Base-by-base conservation (phyloP, 1,139 yeast species). In the Geotrichum candidum region DNA sequence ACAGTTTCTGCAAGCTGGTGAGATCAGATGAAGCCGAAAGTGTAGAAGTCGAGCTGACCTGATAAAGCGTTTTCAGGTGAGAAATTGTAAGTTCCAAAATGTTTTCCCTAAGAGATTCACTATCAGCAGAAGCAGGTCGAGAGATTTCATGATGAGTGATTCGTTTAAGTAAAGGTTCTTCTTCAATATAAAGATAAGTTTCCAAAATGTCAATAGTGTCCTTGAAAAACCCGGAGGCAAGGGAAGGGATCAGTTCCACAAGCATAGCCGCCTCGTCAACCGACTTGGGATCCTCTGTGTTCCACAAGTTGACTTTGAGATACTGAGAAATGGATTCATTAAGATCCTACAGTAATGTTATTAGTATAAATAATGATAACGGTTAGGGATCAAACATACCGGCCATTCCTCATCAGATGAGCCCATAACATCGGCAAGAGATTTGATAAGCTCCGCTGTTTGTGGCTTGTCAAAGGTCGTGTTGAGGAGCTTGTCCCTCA, bases 241-340 rank as follows among this genome's bases (percentile, higher is more conserved):
- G 35, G 10, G 59, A 54, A n/a, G 62, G 62, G 29, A 62, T 54
- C 13, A 56, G 54, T 35, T 59, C 59, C 27, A 62, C 61, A 22
- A 61, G 35, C 18, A 53, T 22, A 13, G 59, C 50, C 11, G 51
- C 46, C 13, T 35, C 56, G n/a, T 38, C 50, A 23, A 41, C n/a
- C 4, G 55, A 38, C 38, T 53, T 27, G 15, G 53, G 18, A 35
- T 50, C 25, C 1, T 35, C 29, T 3, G 25, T 29, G 4, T 33
- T 50, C 48, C 53, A 35, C 22, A 58, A 33, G 48, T 46, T 48
- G 15, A 46, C 27, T 50, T 53, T 59, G 23, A 59, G 33, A 45
- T 54, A 51, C 7, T 22, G 25, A 11, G 48, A 13, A n/a, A 59
- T 54, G 2, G 55, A 56, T 9, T 51, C 52, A 29, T 35, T 54